phyloP scores from a whole-genome alignment of 192 early-diverging fungal species.

The Mortierella alpina region DNA sequence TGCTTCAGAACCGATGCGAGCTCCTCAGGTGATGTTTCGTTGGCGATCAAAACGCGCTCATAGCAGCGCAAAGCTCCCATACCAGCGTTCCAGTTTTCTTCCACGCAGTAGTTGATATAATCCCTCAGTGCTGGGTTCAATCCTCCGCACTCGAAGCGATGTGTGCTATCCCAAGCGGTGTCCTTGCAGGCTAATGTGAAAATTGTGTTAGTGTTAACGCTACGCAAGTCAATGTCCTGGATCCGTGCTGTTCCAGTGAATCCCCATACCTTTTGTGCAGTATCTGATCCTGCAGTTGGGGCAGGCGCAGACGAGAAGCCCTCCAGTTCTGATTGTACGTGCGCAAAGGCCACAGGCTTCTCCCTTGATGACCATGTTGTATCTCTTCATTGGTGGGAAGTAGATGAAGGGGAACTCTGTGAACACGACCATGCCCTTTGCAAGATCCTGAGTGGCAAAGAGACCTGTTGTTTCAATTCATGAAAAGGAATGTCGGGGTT shows the following conservation, averaged over 20 bases:
- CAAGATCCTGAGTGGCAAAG: slow-evolving; percentile 65
- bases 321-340: slow-evolving; percentile 56
- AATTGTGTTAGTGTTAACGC: neutral
- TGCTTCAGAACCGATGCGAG: slow-evolving; percentile 55
- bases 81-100: slow-evolving; percentile 59
- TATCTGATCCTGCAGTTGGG: slow-evolving; percentile 57
- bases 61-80: slow-evolving; percentile 63
- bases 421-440: slow-evolving; percentile 60
- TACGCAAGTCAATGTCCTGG: neutral
- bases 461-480: slow-evolving; percentile 51
- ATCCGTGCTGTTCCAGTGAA: too few relatives aligned
- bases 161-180: slow-evolving; percentile 60
- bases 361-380: slow-evolving; percentile 53
- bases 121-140: slow-evolving; percentile 56
- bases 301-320: slow-evolving; percentile 36
- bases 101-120: slow-evolving; percentile 56
- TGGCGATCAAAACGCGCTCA: slow-evolving; percentile 57
- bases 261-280: slow-evolving; percentile 55
- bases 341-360: slow-evolving; percentile 67
- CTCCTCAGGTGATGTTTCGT: slow-evolving; percentile 56
- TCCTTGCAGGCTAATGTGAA: slow-evolving; percentile 44
- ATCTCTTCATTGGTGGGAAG: slow-evolving; percentile 69
- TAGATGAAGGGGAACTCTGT: slow-evolving; percentile 68
- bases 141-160: slow-evolving; percentile 56
- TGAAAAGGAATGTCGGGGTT: too few relatives aligned